Base-by-base conservation (phyloP, 2,329 filamentous ascomycete genomes). In the Teratosphaeria destructans region DNA sequence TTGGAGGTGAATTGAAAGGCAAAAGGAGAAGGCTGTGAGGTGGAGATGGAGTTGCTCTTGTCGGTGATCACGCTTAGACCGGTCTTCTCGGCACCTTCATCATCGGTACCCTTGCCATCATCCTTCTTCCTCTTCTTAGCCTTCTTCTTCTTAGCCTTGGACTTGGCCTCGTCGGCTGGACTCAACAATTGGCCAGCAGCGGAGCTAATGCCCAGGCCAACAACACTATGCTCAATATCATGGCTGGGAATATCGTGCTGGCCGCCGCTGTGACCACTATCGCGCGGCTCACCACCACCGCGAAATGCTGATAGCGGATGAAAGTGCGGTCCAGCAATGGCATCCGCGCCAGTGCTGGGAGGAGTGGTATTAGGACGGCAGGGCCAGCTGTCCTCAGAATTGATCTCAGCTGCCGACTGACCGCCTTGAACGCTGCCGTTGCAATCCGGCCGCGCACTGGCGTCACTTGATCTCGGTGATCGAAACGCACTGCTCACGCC, bases 101-200 rank as follows among this genome's bases (percentile, higher is more conserved):
- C 52, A 35, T 29, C 34, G 3, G 43, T 32, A 56, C 47, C 52
- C 32, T 57, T 56, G 32, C 52, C 56, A 23, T 59, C 58, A 34
- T 57, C 29, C 60, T 62, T 63, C 60, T 62, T 63, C 52, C 61
- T 64, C 27, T 57, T 59, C 56, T 66, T 68, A 11, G 55, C 43
- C 61, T 66, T 63, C 56, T 63, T 64, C 59, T 65, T 65, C 58
- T 63, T 65, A 49, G 58, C 58, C 60, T 66, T 66, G 14, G 49
- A 2, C 59, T 63, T 61, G 12, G 56, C 49, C 19, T 54, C 47
- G 43, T 57, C 57, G 35, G 29, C 35, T 47, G 11, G 16, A 54
- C 5, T 29, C 49, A n/a, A 32, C 19, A 14, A n/a, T n/a, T 16
- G 10, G 10, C 26, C 57, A 53, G 29, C 39, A 56, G 19, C 54